Percentiles rank a stretch among this genome's conserved stretches.
These are phyloP conservation scores for Sclerotinia subarctica DNA, from an alignment of 2,329 filamentous ascomycete species.

Conservation along the genomic window DNA sequence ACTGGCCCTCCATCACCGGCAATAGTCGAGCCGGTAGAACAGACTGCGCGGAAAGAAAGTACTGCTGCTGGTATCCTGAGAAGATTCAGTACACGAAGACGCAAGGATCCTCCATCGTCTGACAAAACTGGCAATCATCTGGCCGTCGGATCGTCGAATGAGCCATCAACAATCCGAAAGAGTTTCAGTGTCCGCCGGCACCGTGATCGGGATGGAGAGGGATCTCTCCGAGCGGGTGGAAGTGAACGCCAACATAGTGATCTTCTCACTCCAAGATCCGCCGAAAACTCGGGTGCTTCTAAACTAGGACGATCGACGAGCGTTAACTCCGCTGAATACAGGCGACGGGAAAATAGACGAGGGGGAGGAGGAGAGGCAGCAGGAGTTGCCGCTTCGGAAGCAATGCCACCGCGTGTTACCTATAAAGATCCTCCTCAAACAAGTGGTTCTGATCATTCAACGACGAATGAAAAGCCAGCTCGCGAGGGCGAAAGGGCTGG, in stretches of 20 bases:
- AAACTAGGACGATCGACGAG: slow-evolving; percentile 84
- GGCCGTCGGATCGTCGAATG: slow-evolving; percentile 74
- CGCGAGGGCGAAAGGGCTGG: slow-evolving; percentile 45
- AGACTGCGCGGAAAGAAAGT: slow-evolving; percentile 78
- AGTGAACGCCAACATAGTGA: slow-evolving; percentile 73
- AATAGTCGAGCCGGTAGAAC: slow-evolving; percentile 55
- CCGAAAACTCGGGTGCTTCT: slow-evolving; percentile 56
- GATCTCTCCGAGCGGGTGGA: slow-evolving; percentile 52
- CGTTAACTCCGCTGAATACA: slow-evolving; percentile 82
- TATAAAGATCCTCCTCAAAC: slow-evolving; percentile 67
- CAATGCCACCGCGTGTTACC: slow-evolving; percentile 48
- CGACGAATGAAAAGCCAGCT: slow-evolving; percentile 48
- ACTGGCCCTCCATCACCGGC: slow-evolving; percentile 47
- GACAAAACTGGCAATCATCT: slow-evolving; percentile 60
- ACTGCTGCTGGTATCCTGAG: slow-evolving; percentile 79
- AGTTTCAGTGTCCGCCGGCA: slow-evolving; percentile 80
- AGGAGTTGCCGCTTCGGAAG: slow-evolving; percentile 48
- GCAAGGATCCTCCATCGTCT: slow-evolving; percentile 56
- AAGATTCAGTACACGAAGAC: slow-evolving; percentile 84
- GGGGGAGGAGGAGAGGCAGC: slow-evolving; percentile 51
- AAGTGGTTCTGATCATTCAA: slow-evolving; percentile 76
- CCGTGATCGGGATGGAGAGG: slow-evolving; percentile 49
- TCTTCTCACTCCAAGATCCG: slow-evolving; percentile 62
- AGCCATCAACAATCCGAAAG: slow-evolving; percentile 68
- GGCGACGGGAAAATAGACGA: slow-evolving; percentile 59